Percentiles rank a stretch among this genome's conserved stretches.
Conservation (phyloP, 805 yeast species). For the Isabelozyma rhagii region DNA sequence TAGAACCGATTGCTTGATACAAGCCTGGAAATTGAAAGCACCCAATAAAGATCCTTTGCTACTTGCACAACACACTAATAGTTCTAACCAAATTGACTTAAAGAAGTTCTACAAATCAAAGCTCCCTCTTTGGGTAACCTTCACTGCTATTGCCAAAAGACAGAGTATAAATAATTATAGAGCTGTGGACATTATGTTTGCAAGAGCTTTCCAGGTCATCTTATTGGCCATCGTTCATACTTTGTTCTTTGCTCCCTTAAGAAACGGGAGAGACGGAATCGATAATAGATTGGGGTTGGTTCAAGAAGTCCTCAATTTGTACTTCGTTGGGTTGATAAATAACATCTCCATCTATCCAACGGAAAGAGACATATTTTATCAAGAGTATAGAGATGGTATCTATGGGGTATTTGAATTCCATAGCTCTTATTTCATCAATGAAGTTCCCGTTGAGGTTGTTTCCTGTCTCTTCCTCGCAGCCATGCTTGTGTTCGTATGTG, state of each 20-base stretch:
- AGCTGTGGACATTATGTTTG: slow-evolving; percentile 53
- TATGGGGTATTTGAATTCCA: slow-evolving; percentile 67
- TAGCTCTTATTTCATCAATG: slow-evolving; percentile 54
- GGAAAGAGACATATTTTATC: slow-evolving; percentile 73
- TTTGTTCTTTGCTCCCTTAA: slow-evolving; percentile 53
- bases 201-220: slow-evolving; percentile 62
- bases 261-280: slow-evolving; percentile 45
- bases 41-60: slow-evolving; percentile 31
- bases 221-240: slow-evolving; percentile 65
- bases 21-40: slow-evolving; percentile 33
- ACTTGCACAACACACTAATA: slow-evolving; percentile 5
- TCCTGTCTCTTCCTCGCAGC: slow-evolving; percentile 58
- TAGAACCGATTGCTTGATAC: slow-evolving; percentile 23
- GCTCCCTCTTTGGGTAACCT: slow-evolving; percentile 22
- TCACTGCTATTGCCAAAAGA: slow-evolving; percentile 28
- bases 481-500: slow-evolving; percentile 66
- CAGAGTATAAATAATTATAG: slow-evolving; percentile 34
- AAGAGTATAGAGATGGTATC: slow-evolving; percentile 71
- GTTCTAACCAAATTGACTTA: slow-evolving; percentile 33
- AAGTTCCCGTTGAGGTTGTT: slow-evolving; percentile 64
- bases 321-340: slow-evolving; percentile 76
- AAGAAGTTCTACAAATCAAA: slow-evolving; percentile 31
- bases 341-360: slow-evolving; percentile 73
- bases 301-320: slow-evolving; percentile 70
- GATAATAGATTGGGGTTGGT: slow-evolving; percentile 69